Base-by-base conservation (phyloP, 2,329 filamentous ascomycete genomes). In the Fusarium sambucinum region DNA sequence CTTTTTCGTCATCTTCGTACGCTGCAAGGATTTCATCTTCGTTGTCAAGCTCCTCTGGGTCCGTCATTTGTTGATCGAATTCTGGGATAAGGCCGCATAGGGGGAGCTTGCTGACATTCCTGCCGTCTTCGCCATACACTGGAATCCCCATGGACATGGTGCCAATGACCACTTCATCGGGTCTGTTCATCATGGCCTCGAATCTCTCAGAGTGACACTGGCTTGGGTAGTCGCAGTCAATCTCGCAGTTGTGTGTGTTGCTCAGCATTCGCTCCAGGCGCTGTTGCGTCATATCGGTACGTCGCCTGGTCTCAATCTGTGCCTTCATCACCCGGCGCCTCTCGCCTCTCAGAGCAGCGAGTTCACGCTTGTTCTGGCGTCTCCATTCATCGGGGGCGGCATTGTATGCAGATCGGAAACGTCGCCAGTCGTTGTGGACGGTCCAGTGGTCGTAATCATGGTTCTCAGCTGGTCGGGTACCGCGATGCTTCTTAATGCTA, bases 371-470 rank as follows among this genome's bases (percentile, higher is more conserved):
- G n/a, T 29, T 51, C 2, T 48, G 55, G 4, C 35, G 29, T 45
- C 33, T 59, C 70, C 70, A 70, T 1, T 7, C 32, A 2, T 42
- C 6, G 6, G 66, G 68, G 3, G 51, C 13, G 0, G 46, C 25
- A 4, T 50, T 32, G 17, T 64, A 60, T 8, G 41, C 48, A 2
- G 21, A 14, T 9, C 47, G 41, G 17, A 63, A 62, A 32, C 77
- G 75, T 5, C 75, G 71, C 74, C 75, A 80, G n/a, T 72, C 54
- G n/a, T 72, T 75, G 42, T 68, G 66, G 1, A 33, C 45, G 7
- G 54, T 60, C 80, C 79, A 81, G 27, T 68, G 71, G 2, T 12
- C 21, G 55, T 76, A 79, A 68, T 81, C 79, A 46, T 80, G 59
- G 16, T 45, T 42, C 3, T 41, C 21, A 13, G 52, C 16, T 3